Base-by-base conservation (phyloP, 2,329 filamentous ascomycete genomes). In the Ascosphaera acerosa region DNA sequence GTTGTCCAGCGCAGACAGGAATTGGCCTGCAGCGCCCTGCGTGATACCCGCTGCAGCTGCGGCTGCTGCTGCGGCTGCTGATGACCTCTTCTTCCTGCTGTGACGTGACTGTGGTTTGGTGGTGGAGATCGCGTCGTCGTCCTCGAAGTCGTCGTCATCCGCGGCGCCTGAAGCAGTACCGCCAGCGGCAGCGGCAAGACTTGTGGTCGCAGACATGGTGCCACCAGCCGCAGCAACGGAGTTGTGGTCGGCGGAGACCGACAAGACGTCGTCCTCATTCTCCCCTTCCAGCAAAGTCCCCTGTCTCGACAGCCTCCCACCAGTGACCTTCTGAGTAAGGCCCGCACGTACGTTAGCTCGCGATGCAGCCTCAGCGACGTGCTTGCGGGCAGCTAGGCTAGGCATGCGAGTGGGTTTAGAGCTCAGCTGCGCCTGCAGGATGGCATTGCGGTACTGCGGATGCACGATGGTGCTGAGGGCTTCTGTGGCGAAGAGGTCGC, bases 381-480 rank as follows among this genome's bases (percentile, higher is more conserved):
- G 31, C 64, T 77, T 89, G 41, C 71, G 70, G 18, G 76, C 72
- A 25, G 90, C 84, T 52, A 97, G 80, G 46, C 82, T 92, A 1
- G 87, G 87, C 48, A 80, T 76, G 34, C 87, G 71, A 49, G 82
- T 71, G 2, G 87, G 87, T 55, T 90, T 92, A 3, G 84, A 94
- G 55, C 81, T 90, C 41, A 97, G 78, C 29, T 82, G 82, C 2
- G 84, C 87, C 54, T 97, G 84, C 61, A 94, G 78, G 37, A 97
- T 82, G 0, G 87, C 80, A 1, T 69, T 72, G 43, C 70, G 75
- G 52, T 97, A 87, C 41, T 81, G 72, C 1, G 87, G 87, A 47
- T 97, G 87, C n/a, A 78, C 71, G 18, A 92, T 67, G 5, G 82
- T 91, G 48, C 89, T 78, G 25, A 97, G 56, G 7, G 78, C 84